Conservation (phyloP, 495 filamentous ascomycete species). For the Pseudomonodictys pantanalensis region DNA sequence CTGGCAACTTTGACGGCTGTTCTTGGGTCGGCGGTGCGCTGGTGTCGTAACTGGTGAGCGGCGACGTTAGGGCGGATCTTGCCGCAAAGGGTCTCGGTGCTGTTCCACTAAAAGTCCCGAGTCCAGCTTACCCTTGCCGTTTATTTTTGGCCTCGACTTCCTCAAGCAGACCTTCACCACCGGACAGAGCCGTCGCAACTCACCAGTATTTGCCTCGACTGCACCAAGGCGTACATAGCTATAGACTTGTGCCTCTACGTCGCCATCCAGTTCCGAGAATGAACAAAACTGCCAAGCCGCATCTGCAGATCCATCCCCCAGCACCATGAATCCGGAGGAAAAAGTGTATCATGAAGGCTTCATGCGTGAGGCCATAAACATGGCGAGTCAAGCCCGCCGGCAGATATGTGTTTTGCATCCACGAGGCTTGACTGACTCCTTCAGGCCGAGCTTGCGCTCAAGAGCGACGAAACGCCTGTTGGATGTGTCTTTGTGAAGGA, state of each 20-base stretch:
- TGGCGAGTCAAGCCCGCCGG: conserved; percentile 30
- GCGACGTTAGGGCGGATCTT: conserved; percentile 2
- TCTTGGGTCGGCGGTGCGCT: conserved; percentile 9
- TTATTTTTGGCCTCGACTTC: conserved; percentile 17
- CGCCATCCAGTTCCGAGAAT: background rate
- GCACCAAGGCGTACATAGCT: too few relatives aligned
- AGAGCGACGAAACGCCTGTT: conserved; percentile 84
- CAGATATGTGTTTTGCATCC: background rate
- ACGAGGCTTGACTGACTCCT: background rate
- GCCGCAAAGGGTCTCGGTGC: conserved; percentile 3
- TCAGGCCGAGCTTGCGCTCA: conserved; percentile 77
- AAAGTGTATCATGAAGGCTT: conserved; percentile 42
- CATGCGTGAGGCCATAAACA: conserved; percentile 46
- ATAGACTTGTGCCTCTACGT: background rate
- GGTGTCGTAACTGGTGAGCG: conserved; percentile 6
- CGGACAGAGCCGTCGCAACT: background rate
- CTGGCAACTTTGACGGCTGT: background rate
- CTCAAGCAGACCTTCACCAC: background rate
- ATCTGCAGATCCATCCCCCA: conserved; percentile 5
- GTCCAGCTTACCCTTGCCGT: conserved; percentile 10
- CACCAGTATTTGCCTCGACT: too few relatives aligned
- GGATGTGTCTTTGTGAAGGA: conserved; percentile 87
- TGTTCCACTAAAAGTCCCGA: background rate
- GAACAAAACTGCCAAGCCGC: conserved; percentile 12
- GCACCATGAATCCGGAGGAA: conserved; percentile 26